Evolutionary conservation across 352 stramenopile species (phyloP).

Genomic region (Phytophthora brassicae): DNA sequence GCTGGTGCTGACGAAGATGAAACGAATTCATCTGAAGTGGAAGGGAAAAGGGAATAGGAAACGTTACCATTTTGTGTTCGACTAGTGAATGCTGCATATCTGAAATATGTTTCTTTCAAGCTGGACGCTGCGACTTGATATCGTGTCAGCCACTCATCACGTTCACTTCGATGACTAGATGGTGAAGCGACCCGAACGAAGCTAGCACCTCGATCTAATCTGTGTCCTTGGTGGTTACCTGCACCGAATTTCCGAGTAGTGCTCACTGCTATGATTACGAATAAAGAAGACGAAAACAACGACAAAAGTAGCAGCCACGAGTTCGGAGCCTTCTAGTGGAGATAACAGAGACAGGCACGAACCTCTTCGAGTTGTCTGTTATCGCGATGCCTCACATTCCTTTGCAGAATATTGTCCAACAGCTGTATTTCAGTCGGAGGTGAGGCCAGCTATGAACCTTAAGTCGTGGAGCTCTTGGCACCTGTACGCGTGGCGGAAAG

Average conservation of each 20-base stretch:
- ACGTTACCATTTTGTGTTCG: constrained; percentile 44
- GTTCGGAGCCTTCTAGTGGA: constrained; percentile 49
- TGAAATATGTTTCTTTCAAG: constrained; percentile 56
- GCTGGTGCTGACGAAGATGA: constrained; percentile 1
- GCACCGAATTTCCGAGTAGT: constrained; percentile 29
- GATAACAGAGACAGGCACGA: constrained; percentile 68
- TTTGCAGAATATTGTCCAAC: constrained; percentile 48
- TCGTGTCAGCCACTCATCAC: constrained; percentile 52
- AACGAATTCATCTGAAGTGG: not conserved
- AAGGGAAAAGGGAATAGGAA: constrained; percentile 28
- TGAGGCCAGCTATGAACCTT: constrained; percentile 16
- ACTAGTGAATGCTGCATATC: constrained; percentile 48
- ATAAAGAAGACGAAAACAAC: constrained; percentile 9
- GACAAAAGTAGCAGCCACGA: constrained; percentile 6
- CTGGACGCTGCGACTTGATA: constrained; percentile 45
- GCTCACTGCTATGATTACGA: constrained; percentile 41
- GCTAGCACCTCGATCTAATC: constrained; percentile 43
- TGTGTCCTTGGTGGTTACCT: constrained; percentile 71
- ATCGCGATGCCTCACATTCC: constrained; percentile 51
- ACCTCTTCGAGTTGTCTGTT: constrained; percentile 72
- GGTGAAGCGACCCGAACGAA: constrained; percentile 39
- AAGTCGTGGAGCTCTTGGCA: constrained; percentile 53
- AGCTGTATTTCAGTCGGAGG: constrained; percentile 32
- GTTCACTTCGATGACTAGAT: constrained; percentile 39
- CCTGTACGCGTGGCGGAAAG: constrained; percentile 40